A percentile compares a stretch with the other conserved stretches of the same genome.
phyloP scores from a whole-genome alignment of 768 basidiomycete species.

The Kwoniella heveanensis region DNA sequence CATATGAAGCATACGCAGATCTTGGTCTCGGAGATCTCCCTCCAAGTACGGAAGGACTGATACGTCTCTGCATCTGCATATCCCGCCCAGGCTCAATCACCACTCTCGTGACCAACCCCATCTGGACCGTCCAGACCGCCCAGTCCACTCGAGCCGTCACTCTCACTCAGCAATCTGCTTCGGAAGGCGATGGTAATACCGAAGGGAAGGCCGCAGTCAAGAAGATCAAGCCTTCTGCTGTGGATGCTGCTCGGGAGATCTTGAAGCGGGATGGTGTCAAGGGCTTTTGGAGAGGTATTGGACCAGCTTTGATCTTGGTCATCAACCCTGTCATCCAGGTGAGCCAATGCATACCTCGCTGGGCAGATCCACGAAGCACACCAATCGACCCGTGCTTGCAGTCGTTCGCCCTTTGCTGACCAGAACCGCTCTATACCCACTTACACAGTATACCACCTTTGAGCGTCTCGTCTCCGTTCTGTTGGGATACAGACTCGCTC shows the following conservation, averaged over 20 bases:
- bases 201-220: conserved; percentile 19
- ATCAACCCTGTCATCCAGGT: conserved; percentile 86
- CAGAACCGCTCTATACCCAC: no score
- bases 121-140: conserved; percentile 94
- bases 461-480: conserved; percentile 90
- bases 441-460: conserved; percentile 79
- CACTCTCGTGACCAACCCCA: conserved; percentile 84
- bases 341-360: neutral
- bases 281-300: conserved; percentile 92
- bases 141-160: conserved; percentile 62
- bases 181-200: conserved; percentile 1
- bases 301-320: conserved; percentile 89
- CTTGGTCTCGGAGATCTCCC: no score
- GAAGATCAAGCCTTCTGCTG: conserved; percentile 61
- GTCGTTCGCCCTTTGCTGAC: neutral
- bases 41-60: neutral
- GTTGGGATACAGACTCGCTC: conserved; percentile 64
- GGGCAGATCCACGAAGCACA: no score
- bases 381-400: neutral
- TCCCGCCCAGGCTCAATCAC: conserved; percentile 73
- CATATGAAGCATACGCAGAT: neutral
- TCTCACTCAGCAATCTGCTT: neutral
- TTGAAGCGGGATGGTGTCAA: conserved; percentile 70
- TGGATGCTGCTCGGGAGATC: conserved; percentile 71
- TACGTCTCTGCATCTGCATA: no score